Evolutionary conservation across 495 filamentous ascomycete genomes (phyloP).

Genomic region (Penicillium egyptiacum): DNA sequence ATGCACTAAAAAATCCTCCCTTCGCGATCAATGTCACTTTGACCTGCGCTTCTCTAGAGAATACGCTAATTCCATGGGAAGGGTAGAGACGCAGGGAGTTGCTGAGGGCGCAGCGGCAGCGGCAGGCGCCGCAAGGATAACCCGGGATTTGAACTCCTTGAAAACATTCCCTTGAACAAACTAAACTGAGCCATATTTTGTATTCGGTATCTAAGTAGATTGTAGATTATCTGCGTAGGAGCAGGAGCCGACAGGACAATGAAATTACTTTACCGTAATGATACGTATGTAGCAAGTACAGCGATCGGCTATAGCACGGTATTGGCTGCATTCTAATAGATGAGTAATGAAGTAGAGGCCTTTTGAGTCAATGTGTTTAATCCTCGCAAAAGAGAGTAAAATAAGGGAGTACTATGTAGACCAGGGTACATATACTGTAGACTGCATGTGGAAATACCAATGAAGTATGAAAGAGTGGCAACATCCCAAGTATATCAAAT

Average conservation of each 20-base stretch:
- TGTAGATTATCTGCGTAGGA: not conserved
- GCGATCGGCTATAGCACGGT: not conserved
- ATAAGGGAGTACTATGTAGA: too few relatives aligned
- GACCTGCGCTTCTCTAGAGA: too few relatives aligned
- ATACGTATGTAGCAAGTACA: too few relatives aligned
- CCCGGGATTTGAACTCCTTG: not conserved
- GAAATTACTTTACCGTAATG: not conserved
- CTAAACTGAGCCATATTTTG: not conserved
- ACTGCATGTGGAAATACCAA: not conserved
- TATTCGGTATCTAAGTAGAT: not conserved
- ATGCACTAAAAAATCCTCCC: too few relatives aligned
- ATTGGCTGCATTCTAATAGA: not conserved
- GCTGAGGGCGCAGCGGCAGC: not conserved
- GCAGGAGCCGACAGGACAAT: not conserved
- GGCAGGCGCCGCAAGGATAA: not conserved
- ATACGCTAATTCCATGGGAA: not conserved
- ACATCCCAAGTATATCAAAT: not conserved
- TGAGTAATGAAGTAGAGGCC: not conserved
- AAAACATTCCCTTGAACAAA: not conserved
- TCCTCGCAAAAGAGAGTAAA: too few relatives aligned
- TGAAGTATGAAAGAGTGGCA: not conserved
- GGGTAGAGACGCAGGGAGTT: not conserved
- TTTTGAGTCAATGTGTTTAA: not conserved
- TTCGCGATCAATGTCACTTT: too few relatives aligned
- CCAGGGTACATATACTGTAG: too few relatives aligned